Base-by-base conservation (phyloP, 2,329 filamentous ascomycete species). In the Fusarium sp. region DNA sequence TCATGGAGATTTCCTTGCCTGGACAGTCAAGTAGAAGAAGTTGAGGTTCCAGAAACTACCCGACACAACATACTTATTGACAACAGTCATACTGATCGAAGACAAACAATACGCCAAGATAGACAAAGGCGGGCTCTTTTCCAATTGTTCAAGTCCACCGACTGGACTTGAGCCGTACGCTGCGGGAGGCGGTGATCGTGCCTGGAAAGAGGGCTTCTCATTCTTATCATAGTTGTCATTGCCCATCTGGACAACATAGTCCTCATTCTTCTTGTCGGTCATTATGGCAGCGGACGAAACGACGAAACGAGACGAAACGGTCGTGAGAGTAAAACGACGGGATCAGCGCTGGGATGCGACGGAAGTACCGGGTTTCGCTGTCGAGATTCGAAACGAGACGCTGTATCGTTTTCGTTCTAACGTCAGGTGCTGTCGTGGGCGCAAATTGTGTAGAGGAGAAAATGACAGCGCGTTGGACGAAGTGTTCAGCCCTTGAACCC, bases 51-150 rank as follows among this genome's bases (percentile, higher is more conserved):
- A 99, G 75, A 92, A 89, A 57, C 89, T 88, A 68, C 96, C 96
- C 12, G 94, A 98, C 51, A 99, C 90, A 71, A 98, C 95, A 82
- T 97, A 99, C 87, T 99, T 99, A 86, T 99, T 99, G 82, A 97
- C 96, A n/a, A 98, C 93, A 12, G 96, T 99, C 96, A 99, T 99
- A 82, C 95, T 89, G 80, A 99, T 99, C n/a, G 95, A 98, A 59
- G 95, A 94, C 78, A 93, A 86, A 83, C 96, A 99, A 86, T 99
- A 99, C 54, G 93, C 90, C 73, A 97, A 80, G 77, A 99, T 93
- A 27, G 95, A 94, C 52, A 96, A 81, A 49, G 89, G 85, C 21
- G 94, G 93, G 82, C 90, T 96, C 83, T 94, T 94, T 78, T 91
- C 88, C 70, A 94, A 81, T 76, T 85, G 84, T 41, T 70, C 72